phyloP scores from a whole-genome alignment of 345 rosid genomes.

The Orychophragmus violaceus region DNA sequence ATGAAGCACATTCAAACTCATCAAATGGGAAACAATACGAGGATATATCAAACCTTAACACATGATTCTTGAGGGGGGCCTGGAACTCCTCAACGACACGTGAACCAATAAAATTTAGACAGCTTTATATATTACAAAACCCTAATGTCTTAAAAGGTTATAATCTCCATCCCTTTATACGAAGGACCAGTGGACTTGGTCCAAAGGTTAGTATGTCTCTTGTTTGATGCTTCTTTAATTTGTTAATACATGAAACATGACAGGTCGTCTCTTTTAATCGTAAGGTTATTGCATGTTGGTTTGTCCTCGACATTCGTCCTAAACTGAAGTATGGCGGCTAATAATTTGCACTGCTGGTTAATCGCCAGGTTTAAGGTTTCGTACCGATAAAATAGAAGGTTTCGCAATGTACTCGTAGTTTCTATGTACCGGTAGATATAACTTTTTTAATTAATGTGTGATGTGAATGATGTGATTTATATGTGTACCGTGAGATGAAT shows the following conservation, averaged over 20 bases:
- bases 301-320: conserved; percentile 6
- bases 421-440: conserved; percentile 19
- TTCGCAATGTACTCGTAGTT: conserved; percentile 3
- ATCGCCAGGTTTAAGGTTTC: conserved; percentile 11
- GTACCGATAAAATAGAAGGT: conserved; percentile 7
- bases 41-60: conserved; percentile 8
- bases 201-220: conserved; percentile 25
- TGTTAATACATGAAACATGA: conserved; percentile 8
- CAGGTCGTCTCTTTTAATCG: conserved; percentile 14
- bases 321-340: conserved; percentile 16
- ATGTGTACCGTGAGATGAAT: neutral
- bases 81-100: conserved; percentile 12
- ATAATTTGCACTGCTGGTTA: conserved; percentile 22
- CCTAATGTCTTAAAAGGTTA: neutral
- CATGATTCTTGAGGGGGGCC: neutral
- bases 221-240: neutral
- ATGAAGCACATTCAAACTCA: neutral
- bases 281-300: conserved; percentile 17
- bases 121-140: neutral
- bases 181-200: conserved; percentile 23
- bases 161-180: neutral
- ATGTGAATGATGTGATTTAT: conserved; percentile 23
- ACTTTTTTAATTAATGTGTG: neutral
- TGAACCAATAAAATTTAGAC: conserved; percentile 20
- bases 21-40: neutral